Percentiles rank a stretch among this genome's conserved stretches.
phyloP scores from a whole-genome alignment of 176 grass and related monocot species.

The Avena eriantha region DNA sequence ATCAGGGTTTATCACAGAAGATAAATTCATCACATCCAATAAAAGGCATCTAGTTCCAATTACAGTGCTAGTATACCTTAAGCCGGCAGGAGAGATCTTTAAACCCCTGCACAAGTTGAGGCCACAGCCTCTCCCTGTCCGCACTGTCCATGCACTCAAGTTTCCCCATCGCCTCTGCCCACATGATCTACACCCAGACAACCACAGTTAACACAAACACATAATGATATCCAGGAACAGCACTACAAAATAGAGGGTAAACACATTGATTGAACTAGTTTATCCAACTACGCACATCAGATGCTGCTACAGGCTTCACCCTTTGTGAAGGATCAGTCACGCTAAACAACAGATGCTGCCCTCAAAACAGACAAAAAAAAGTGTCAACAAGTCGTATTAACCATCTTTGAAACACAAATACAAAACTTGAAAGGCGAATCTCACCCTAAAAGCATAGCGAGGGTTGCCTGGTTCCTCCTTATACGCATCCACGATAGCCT shows the following conservation, averaged over 20 bases:
- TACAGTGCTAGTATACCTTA: conserved; percentile 38
- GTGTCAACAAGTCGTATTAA: conserved; percentile 34
- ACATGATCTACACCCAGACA: conserved; percentile 60
- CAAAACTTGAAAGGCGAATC: conserved; percentile 26
- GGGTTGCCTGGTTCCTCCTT: conserved; percentile 86
- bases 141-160: conserved; percentile 92
- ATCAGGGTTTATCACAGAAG: not conserved
- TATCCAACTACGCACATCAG: conserved; percentile 45
- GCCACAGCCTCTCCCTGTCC: conserved; percentile 93
- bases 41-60: not conserved
- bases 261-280: not conserved
- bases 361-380: conserved; percentile 49
- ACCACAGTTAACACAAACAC: not conserved
- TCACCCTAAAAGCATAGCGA: conserved; percentile 83
- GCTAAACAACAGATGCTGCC: conserved; percentile 86
- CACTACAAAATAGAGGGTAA: not conserved
- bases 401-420: conserved; percentile 16
- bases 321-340: conserved; percentile 80
- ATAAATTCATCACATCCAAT: not conserved
- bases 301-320: conserved; percentile 85
- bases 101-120: conserved; percentile 94
- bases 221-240: not conserved
- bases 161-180: conserved; percentile 96
- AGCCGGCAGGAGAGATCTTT: conserved; percentile 94
- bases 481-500: conserved; percentile 89